These are phyloP conservation scores for Astragalus membranaceus DNA, from an alignment of 306 rosid species.

Conservation along the genomic window DNA sequence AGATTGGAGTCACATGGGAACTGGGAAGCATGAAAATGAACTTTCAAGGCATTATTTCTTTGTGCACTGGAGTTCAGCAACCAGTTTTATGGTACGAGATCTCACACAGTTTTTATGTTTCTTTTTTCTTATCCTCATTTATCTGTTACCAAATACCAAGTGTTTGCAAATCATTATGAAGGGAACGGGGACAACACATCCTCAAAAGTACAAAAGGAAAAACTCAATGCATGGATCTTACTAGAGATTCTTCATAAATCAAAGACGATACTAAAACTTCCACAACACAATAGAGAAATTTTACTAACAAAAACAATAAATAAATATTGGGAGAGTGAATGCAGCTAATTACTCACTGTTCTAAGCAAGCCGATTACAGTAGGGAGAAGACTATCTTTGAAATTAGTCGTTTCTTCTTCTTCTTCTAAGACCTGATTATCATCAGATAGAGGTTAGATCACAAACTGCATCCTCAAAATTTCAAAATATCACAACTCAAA, in stretches of 20 bases:
- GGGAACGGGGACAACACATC: slow-evolving; percentile 2
- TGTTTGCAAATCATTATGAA: neutral
- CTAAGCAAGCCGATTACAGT: slow-evolving; percentile 90
- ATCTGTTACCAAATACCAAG: neutral
- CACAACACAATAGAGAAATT: neutral
- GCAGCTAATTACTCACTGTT: slow-evolving; percentile 65
- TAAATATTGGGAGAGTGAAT: neutral
- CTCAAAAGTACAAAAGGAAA: slow-evolving; percentile 20
- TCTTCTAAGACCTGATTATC: slow-evolving; percentile 63
- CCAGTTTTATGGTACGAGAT: neutral
- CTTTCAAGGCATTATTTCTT: neutral
- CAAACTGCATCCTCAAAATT: slow-evolving; percentile 18
- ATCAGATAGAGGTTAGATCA: slow-evolving; percentile 28
- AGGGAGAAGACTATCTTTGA: slow-evolving; percentile 86
- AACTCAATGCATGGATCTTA: neutral
- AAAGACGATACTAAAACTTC: slow-evolving; percentile 14
- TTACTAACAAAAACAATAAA: slow-evolving; percentile 5
- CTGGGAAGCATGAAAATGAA: neutral
- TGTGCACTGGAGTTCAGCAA: neutral
- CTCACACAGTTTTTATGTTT: neutral
- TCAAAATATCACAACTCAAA: slow-evolving; percentile 6
- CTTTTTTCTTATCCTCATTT: neutral
- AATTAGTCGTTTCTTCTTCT: slow-evolving; percentile 71
- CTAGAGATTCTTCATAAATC: slow-evolving; percentile 7
- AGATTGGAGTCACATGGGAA: slow-evolving; percentile 9